phyloP scores from a whole-genome alignment of 768 basidiomycete species.

The Leccinum longicurvipes region DNA sequence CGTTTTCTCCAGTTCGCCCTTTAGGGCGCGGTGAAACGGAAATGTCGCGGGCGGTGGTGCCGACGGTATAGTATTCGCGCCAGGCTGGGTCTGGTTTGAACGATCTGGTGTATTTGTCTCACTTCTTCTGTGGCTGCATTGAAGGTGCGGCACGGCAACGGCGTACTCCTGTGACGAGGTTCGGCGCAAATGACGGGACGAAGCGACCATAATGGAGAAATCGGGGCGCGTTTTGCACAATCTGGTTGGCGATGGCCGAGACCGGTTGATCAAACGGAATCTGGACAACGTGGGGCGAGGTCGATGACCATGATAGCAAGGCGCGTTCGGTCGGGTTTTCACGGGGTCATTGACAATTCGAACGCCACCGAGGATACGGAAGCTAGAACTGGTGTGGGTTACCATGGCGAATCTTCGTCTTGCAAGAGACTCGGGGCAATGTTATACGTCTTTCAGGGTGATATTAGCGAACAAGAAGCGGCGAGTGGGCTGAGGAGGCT shows the following conservation, averaged over 20 bases:
- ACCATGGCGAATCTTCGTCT: neutral
- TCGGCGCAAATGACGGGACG: neutral
- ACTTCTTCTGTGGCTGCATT: neutral
- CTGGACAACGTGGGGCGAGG: neutral
- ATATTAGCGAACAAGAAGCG: neutral
- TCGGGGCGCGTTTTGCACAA: neutral
- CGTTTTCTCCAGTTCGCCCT: constrained; percentile 18
- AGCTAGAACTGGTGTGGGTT: neutral
- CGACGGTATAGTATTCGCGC: neutral
- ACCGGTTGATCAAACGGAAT: neutral
- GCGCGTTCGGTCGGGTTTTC: neutral
- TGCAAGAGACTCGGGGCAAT: neutral
- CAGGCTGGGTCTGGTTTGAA: neutral
- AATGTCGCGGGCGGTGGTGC: constrained; percentile 7
- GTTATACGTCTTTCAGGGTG: neutral
- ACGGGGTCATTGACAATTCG: neutral
- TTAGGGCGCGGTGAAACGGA: constrained; percentile 12
- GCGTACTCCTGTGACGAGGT: neutral
- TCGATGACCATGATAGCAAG: neutral
- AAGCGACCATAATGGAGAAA: neutral
- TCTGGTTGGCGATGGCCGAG: neutral
- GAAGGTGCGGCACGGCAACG: too few species aligned
- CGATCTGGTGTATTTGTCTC: neutral
- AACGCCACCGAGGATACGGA: neutral
- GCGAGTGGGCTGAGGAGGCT: neutral